Base-by-base conservation (phyloP, 176 grass and related monocot species). In the Oryza nivara region DNA sequence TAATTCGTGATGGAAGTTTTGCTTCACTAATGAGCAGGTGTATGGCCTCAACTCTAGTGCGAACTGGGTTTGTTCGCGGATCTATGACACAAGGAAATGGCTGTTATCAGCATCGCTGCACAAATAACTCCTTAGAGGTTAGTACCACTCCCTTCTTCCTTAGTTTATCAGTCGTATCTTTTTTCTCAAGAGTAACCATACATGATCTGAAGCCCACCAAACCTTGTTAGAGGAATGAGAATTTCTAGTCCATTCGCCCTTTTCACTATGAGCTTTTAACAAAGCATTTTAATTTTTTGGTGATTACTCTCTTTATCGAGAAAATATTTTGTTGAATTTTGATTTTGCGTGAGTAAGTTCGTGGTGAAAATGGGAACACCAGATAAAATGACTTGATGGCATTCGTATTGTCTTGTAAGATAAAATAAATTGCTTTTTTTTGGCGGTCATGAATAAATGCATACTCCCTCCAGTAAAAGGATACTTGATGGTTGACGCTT, bases 41-140 rank as follows among this genome's bases (percentile, higher is more conserved):
- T 78, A 99, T 99, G 93, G 83, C 97, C 46, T 96, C 97, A 67
- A 95, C 97, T 16, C 86, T 99, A 89, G 97, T 99, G 43, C 93
- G 97, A 49, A 99, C 97, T 82, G 97, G 97, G 10, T 99, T 99
- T 85, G 93, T 99, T 43, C 92, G 97, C 67, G 97, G 97, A 90
- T 99, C 97, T 76, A 86, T 95, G 84, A 99, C 93, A 71, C 97
- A 99, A 66, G 97, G 97, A 91, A 96, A 96, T 89, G 97, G 97
- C 26, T 99, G 97, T 81, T 99, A 99, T 83, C 93, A 99, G 76
- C 97, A 99, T 91, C 93, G 88, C 67, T 99, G 97, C 82, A 89
- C 88, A 26, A 94, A 94, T 77, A 95, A 88, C 34, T 92, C 93
- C 30, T 66, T 99, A 86, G 93, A 92, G 91, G 96, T 92, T 77